Base-by-base conservation (phyloP, 371 early-diverging fungal genomes). In the Mucor mucedo region DNA sequence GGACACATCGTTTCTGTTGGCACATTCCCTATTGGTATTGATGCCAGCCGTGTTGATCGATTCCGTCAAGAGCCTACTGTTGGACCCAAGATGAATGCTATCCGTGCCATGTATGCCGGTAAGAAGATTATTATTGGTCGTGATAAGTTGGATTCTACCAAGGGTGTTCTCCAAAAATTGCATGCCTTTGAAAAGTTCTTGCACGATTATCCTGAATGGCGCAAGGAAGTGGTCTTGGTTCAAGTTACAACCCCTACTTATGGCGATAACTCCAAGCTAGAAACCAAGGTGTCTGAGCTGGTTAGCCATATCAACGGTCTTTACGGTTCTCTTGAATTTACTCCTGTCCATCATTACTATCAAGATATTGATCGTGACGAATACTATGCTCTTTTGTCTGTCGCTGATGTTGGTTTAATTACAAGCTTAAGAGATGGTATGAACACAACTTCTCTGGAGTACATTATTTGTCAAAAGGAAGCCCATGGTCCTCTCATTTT, bases 391-490 rank as follows among this genome's bases (percentile, higher is more conserved):
- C 78, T 99, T 35, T 82, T 99, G 38, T 87, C 91, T 11, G 87
- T 95, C 3, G 98, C 98, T 30, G 99, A 99, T 76, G 91, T 94
- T 3, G 95, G 93, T 40, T 73, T 99, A 32, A 94, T 99, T 58
- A 99, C 99, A 0, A 89, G 93, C 48, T 83, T 98, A 10, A 86
- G 98, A 28, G 99, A 99, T 75, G 99, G 99, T 53, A 99, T 99
- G 99, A 99, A 99, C 83, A 93, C 99, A 8, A 98, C 98, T 3
- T 92, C 95, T 29, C 90, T 98, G 40, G 99, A 99, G 75, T 99
- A 94, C 78, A 88, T 99, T 49, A 89, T 98, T 45, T 99, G 97
- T 78, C 98, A 98, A 75, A 88, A 91, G 55, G 93, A 93, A 40
- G 91, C 93, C 38, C 80, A 91, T 54, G 95, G 94, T 0, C 92